These are phyloP conservation scores for Didymellaceae sp. DNA, from an alignment of 2,329 filamentous ascomycete genomes.

Conservation along the genomic window DNA sequence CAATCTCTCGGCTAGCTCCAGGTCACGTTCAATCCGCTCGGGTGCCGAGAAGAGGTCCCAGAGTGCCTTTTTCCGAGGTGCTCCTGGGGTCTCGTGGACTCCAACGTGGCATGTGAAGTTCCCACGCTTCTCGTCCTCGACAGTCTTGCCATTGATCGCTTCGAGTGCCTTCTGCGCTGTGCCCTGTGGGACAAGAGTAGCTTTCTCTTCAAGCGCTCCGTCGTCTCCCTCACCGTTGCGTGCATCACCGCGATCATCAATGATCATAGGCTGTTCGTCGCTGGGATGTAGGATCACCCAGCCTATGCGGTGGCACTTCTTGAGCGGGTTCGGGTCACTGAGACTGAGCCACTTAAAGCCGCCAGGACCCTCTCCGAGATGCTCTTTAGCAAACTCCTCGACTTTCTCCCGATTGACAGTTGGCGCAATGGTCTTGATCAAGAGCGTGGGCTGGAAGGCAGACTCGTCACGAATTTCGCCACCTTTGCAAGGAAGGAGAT, in stretches of 20 bases:
- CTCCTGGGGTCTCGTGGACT: conserved; percentile 85
- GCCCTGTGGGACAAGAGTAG: conserved; percentile 44
- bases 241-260: conserved; percentile 74
- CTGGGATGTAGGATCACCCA: conserved; percentile 96
- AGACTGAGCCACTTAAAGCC: conserved; percentile 96
- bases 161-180: conserved; percentile 87
- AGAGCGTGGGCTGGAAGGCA: conserved; percentile 84
- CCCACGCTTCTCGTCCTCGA: conserved; percentile 89
- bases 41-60: conserved; percentile 97
- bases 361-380: conserved; percentile 87
- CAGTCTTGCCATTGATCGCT: conserved; percentile 96
- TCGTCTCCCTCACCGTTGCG: conserved; percentile 71
- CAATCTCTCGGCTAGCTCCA: conserved; percentile 80
- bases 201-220: conserved; percentile 63
- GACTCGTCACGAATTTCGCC: conserved; percentile 90
- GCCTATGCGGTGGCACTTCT: conserved; percentile 95
- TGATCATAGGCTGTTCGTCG: conserved; percentile 65
- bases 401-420: conserved; percentile 94
- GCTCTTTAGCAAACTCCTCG: conserved; percentile 92
- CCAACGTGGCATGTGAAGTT: conserved; percentile 98
- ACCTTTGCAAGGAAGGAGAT: conserved; percentile 81
- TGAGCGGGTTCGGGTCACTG: conserved; percentile 94
- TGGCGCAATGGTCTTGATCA: conserved; percentile 98
- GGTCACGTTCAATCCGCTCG: conserved; percentile 89
- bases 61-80: conserved; percentile 89